Evolutionary conservation across 2,329 filamentous ascomycete species (phyloP).

Genomic region (Penicillium oxalicum): DNA sequence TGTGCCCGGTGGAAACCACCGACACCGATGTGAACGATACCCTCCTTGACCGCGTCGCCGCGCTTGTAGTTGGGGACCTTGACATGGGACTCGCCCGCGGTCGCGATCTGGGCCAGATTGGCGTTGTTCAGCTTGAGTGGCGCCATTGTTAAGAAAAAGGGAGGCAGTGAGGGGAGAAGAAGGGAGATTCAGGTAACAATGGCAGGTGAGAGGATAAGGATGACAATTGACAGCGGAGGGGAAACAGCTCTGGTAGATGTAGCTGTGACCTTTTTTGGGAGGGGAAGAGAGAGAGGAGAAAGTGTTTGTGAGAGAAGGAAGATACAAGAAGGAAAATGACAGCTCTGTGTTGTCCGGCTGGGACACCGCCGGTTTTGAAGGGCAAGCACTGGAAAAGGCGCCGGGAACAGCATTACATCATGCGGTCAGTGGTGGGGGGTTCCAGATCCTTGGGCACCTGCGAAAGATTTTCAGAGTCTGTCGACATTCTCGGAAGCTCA

Average conservation of each 20-base stretch:
- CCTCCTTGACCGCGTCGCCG: conserved; percentile 44
- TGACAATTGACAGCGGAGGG: too few species aligned
- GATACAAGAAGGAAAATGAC: background rate
- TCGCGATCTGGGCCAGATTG: conserved; percentile 35
- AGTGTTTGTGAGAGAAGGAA: background rate
- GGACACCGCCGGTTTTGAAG: conserved; percentile 18
- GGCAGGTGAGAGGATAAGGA: background rate
- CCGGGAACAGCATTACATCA: conserved; percentile 11
- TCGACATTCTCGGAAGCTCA: background rate
- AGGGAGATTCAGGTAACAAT: background rate
- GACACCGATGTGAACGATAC: conserved; percentile 51
- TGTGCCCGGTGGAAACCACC: conserved; percentile 53
- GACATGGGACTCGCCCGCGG: conserved; percentile 24
- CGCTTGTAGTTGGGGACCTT: conserved; percentile 44
- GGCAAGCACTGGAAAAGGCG: conserved; percentile 4
- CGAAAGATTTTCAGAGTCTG: background rate
- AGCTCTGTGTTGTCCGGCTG: background rate
- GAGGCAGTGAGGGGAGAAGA: background rate
- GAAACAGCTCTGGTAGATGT: too few species aligned
- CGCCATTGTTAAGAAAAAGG: conserved; percentile 14
- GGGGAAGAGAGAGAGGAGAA: background rate
- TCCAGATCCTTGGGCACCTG: background rate
- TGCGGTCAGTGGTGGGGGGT: conserved; percentile 4
- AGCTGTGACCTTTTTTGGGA: background rate
- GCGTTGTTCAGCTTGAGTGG: conserved; percentile 38